Conservation (phyloP, 768 basidiomycete genomes). For the Trametes maxima region DNA sequence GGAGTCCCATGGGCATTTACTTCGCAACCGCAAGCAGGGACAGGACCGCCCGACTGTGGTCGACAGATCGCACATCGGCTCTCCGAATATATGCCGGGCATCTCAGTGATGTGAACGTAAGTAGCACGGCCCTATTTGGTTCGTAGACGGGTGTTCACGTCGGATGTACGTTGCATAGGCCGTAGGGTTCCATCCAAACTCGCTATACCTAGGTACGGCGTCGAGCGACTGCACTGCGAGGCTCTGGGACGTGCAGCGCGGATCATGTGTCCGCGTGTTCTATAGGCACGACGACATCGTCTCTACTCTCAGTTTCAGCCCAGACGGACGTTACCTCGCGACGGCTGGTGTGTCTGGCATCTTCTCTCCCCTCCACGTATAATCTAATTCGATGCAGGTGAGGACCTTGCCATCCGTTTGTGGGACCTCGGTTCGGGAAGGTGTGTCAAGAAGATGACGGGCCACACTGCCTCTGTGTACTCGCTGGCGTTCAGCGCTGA, state of each 20-base stretch:
- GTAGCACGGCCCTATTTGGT: slow-evolving; percentile 35
- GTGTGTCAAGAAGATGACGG: slow-evolving; percentile 94
- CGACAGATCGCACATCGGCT: slow-evolving; percentile 85
- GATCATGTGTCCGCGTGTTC: slow-evolving; percentile 92
- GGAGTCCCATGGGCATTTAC: slow-evolving; percentile 98
- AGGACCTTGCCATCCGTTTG: slow-evolving; percentile 90
- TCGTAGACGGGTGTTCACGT: background rate
- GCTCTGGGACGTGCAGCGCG: slow-evolving; percentile 97
- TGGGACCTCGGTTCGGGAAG: slow-evolving; percentile 98
- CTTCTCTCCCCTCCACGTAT: background rate
- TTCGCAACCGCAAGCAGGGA: slow-evolving; percentile 96
- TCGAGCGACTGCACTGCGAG: slow-evolving; percentile 96
- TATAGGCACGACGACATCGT: slow-evolving; percentile 92
- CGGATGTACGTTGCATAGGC: slow-evolving; percentile 53
- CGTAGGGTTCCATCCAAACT: slow-evolving; percentile 96
- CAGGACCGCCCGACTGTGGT: slow-evolving; percentile 94
- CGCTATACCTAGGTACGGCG: slow-evolving; percentile 94
- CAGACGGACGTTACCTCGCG: slow-evolving; percentile 92
- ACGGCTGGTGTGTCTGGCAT: slow-evolving; percentile 62
- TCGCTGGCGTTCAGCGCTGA: slow-evolving; percentile 92
- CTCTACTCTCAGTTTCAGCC: slow-evolving; percentile 84
- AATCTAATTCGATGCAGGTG: slow-evolving; percentile 48
- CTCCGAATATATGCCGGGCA: slow-evolving; percentile 94
- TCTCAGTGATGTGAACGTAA: slow-evolving; percentile 93
- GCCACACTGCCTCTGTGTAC: slow-evolving; percentile 88